Evolutionary conservation across 2,329 filamentous ascomycete species (phyloP).

Genomic region (Aspergillus neoniger): DNA sequence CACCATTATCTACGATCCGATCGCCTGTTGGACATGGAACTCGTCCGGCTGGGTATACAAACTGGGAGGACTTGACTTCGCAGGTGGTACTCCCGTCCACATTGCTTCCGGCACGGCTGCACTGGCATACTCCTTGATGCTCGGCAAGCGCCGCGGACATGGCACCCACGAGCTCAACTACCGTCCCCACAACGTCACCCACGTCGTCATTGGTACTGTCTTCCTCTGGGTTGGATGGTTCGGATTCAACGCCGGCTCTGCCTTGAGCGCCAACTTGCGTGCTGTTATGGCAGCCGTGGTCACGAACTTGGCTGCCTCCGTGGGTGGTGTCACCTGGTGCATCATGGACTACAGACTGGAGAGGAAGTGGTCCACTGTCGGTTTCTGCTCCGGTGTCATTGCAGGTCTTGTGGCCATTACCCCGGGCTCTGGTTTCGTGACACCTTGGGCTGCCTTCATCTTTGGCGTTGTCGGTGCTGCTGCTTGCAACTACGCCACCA

Average conservation of each 20-base stretch:
- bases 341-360: slow-evolving; percentile 85
- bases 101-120: slow-evolving; percentile 81
- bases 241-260: slow-evolving; percentile 88
- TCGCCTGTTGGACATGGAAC: slow-evolving; percentile 97
- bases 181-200: slow-evolving; percentile 87
- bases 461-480: slow-evolving; percentile 75
- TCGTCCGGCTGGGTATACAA: slow-evolving; percentile 74
- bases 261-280: slow-evolving; percentile 76
- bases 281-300: slow-evolving; percentile 84
- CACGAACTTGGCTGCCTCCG: slow-evolving; percentile 80
- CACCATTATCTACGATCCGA: slow-evolving; percentile 86
- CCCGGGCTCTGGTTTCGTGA: slow-evolving; percentile 82
- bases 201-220: slow-evolving; percentile 88
- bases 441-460: slow-evolving; percentile 78
- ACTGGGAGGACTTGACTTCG: slow-evolving; percentile 83
- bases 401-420: slow-evolving; percentile 87
- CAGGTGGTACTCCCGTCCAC: slow-evolving; percentile 87
- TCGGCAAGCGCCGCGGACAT: slow-evolving; percentile 81
- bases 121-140: slow-evolving; percentile 86
- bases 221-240: slow-evolving; percentile 97
- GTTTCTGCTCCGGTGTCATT: slow-evolving; percentile 88
- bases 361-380: slow-evolving; percentile 88
- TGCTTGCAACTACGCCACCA: slow-evolving; percentile 86
- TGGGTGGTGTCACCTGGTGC: slow-evolving; percentile 87
- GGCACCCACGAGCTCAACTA: slow-evolving; percentile 88